A percentile compares a stretch with the other conserved stretches of the same genome.
phyloP scores from a whole-genome alignment of 2,329 filamentous ascomycete species.

The Geoglossum cookeanum region DNA sequence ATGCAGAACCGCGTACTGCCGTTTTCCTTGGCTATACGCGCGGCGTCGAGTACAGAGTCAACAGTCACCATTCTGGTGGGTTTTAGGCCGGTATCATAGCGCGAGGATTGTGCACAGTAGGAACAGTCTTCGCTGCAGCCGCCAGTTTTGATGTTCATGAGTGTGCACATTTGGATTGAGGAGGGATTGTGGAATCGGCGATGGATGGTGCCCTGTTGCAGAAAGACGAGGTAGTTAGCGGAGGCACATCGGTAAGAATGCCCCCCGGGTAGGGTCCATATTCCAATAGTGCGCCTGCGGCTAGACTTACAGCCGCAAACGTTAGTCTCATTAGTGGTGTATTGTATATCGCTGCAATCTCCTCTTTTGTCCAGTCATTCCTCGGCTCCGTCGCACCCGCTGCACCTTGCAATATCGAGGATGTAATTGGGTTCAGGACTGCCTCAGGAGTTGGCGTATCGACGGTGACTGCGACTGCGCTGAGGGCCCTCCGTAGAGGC shows the following conservation, averaged over 20 bases:
- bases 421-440: background rate
- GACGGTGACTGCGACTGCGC: background rate
- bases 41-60: slow-evolving; percentile 61
- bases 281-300: background rate
- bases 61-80: slow-evolving; percentile 64
- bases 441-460: background rate
- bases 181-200: slow-evolving; percentile 69
- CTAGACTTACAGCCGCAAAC: slow-evolving; percentile 44
- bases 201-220: slow-evolving; percentile 49
- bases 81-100: slow-evolving; percentile 58
- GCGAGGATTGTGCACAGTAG: slow-evolving; percentile 79
- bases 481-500: background rate
- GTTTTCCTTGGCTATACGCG: slow-evolving; percentile 58
- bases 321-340: slow-evolving; percentile 63
- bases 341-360: slow-evolving; percentile 67
- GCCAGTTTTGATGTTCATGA: slow-evolving; percentile 94
- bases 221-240: background rate
- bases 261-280: no score
- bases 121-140: slow-evolving; percentile 85
- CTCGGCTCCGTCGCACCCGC: slow-evolving; percentile 41
- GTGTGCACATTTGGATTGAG: slow-evolving; percentile 76
- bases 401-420: slow-evolving; percentile 26
- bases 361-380: slow-evolving; percentile 61
- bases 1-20: slow-evolving; percentile 88
- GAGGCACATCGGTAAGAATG: background rate